These are phyloP conservation scores for Erodium texanum DNA, from an alignment of 441 rosid species.

Conservation along the genomic window DNA sequence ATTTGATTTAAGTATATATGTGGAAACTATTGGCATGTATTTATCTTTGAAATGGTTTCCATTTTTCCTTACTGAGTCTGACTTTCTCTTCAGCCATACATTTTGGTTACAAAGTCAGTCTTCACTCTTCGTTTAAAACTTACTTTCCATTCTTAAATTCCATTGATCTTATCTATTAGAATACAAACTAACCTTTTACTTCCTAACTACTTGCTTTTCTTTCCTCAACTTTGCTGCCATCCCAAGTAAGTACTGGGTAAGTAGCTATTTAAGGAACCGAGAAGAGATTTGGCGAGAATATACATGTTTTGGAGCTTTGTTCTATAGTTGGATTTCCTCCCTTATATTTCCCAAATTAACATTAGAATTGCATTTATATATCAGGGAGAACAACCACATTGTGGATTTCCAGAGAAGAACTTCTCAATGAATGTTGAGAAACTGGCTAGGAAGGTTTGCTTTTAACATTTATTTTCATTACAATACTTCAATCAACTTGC, in stretches of 20 bases:
- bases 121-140: background rate
- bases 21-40: conserved; percentile 4
- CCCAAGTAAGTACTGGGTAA: conserved; percentile 1
- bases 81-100: background rate
- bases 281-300: background rate
- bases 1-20: conserved; percentile 13
- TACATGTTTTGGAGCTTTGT: background rate
- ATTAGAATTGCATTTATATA: conserved; percentile 19
- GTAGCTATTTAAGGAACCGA: background rate
- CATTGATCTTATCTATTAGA: background rate
- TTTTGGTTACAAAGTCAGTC: background rate
- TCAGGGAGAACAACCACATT: conserved; percentile 99
- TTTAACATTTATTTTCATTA: conserved; percentile 13
- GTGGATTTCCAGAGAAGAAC: conserved; percentile 99
- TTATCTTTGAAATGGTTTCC: conserved; percentile 9
- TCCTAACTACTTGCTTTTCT: background rate
- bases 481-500: conserved; percentile 8
- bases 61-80: conserved; percentile 8
- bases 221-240: background rate
- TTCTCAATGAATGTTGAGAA: conserved; percentile 83
- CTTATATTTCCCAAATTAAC: conserved; percentile 12
- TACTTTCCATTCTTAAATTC: background rate
- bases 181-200: background rate
- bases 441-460: conserved; percentile 80
- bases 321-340: background rate